Evolutionary conservation across 768 basidiomycete genomes (phyloP).

Genomic region (Lactarius trivialis): DNA sequence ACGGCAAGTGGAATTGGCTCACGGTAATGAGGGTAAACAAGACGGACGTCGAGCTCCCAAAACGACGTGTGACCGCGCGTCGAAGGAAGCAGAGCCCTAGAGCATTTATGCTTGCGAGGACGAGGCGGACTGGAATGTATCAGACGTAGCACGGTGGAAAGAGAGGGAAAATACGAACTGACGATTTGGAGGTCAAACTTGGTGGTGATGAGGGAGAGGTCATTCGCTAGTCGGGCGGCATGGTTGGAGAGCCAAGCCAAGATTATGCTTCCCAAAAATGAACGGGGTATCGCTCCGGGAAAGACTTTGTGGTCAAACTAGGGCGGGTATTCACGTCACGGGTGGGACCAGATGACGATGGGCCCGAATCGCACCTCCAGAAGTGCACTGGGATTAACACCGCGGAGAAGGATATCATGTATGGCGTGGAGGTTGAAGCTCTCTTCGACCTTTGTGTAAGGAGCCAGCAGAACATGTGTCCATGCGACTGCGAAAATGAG

Average conservation of each 20-base stretch:
- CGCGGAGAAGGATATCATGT: slow-evolving; percentile 83
- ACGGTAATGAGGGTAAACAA: slow-evolving; percentile 65
- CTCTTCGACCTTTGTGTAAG: slow-evolving; percentile 96
- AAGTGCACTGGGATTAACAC: slow-evolving; percentile 40
- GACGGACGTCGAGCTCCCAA: slow-evolving; percentile 49
- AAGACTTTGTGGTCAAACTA: slow-evolving; percentile 90
- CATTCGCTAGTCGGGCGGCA: slow-evolving; percentile 37
- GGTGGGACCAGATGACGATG: not conserved
- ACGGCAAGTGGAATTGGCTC: slow-evolving; percentile 86
- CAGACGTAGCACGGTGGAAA: not conserved
- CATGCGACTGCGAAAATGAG: slow-evolving; percentile 47
- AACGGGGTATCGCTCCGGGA: slow-evolving; percentile 83
- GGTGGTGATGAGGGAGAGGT: slow-evolving; percentile 38
- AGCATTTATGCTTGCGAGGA: slow-evolving; percentile 62
- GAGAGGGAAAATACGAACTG: slow-evolving; percentile 39
- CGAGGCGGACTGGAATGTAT: slow-evolving; percentile 54
- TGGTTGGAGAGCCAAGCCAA: slow-evolving; percentile 56
- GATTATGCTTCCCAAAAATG: slow-evolving; percentile 72
- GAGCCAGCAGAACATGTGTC: slow-evolving; percentile 68
- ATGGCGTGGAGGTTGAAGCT: slow-evolving; percentile 90
- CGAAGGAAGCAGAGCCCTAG: slow-evolving; percentile 56
- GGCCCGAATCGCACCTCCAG: slow-evolving; percentile 34
- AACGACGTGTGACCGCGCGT: slow-evolving; percentile 54
- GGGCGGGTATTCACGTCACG: not conserved
- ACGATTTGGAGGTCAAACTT: slow-evolving; percentile 69